These are phyloP conservation scores for Camelina sativa DNA, from an alignment of 345 rosid species.

Conservation along the genomic window DNA sequence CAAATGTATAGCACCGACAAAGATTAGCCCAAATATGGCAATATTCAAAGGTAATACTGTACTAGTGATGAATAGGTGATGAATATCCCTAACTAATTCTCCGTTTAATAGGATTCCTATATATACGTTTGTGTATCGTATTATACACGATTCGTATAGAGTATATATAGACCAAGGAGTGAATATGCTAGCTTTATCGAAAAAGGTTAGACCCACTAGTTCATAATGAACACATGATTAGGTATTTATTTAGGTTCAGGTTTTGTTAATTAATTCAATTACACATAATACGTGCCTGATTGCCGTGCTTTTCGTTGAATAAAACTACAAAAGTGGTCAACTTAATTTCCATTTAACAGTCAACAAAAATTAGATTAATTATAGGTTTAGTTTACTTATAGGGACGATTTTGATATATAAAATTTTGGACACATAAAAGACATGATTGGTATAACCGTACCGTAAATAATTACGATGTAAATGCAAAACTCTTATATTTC, in stretches of 20 bases:
- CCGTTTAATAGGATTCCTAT: neutral
- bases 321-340: slow-evolving; percentile 28
- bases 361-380: neutral
- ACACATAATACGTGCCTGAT: neutral
- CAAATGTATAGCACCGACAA: neutral
- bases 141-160: too few species aligned
- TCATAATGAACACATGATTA: slow-evolving; percentile 22
- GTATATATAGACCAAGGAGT: neutral
- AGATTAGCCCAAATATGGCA: neutral
- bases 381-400: neutral
- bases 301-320: neutral
- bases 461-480: slow-evolving; percentile 7
- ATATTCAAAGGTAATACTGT: too few species aligned
- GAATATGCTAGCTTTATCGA: neutral
- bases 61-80: neutral
- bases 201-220: neutral
- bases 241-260: slow-evolving; percentile 14
- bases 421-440: too few species aligned
- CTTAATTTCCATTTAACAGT: slow-evolving; percentile 8
- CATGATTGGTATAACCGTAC: neutral
- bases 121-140: neutral
- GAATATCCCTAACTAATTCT: neutral
- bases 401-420: neutral
- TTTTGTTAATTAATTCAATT: neutral
- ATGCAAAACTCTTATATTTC: slow-evolving; percentile 23